A percentile compares a stretch with the other conserved stretches of the same genome.
Conservation (phyloP, 202 grass and related monocot genomes). For the Carex arenaria region DNA sequence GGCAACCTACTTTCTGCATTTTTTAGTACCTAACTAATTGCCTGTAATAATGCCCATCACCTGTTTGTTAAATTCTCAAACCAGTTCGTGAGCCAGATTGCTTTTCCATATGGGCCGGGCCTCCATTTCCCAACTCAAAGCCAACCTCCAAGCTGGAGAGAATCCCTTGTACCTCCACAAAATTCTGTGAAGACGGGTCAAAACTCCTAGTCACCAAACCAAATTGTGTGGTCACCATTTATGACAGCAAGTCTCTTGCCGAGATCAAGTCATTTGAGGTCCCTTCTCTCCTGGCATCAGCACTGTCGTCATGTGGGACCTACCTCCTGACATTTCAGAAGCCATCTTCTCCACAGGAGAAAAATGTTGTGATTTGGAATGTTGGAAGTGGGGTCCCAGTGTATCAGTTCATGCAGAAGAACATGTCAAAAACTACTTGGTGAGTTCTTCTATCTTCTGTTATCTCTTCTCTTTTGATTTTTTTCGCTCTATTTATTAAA, state of each 20-base stretch:
- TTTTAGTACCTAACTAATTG: background rate
- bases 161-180: constrained; percentile 42
- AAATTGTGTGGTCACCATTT: constrained; percentile 42
- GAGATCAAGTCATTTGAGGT: constrained; percentile 70
- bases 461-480: background rate
- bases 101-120: constrained; percentile 82
- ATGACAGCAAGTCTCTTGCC: constrained; percentile 41
- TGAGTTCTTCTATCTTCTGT: constrained; percentile 29
- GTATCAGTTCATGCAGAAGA: constrained; percentile 79
- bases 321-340: constrained; percentile 95
- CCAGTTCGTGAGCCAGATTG: constrained; percentile 72
- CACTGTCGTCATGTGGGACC: constrained; percentile 61
- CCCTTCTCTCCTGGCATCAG: constrained; percentile 51
- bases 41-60: background rate
- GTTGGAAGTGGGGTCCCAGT: constrained; percentile 40
- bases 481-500: background rate
- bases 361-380: constrained; percentile 82
- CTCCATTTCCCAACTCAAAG: constrained; percentile 55
- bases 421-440: constrained; percentile 79
- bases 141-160: constrained; percentile 55
- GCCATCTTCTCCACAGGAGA: constrained; percentile 66
- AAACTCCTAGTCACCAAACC: constrained; percentile 58
- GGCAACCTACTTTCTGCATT: background rate
- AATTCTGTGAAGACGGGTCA: constrained; percentile 60
- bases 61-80: constrained; percentile 25